A percentile compares a stretch with the other conserved stretches of the same genome.
Conservation (phyloP, 495 filamentous ascomycete species). For the Podospora tetraspora region DNA sequence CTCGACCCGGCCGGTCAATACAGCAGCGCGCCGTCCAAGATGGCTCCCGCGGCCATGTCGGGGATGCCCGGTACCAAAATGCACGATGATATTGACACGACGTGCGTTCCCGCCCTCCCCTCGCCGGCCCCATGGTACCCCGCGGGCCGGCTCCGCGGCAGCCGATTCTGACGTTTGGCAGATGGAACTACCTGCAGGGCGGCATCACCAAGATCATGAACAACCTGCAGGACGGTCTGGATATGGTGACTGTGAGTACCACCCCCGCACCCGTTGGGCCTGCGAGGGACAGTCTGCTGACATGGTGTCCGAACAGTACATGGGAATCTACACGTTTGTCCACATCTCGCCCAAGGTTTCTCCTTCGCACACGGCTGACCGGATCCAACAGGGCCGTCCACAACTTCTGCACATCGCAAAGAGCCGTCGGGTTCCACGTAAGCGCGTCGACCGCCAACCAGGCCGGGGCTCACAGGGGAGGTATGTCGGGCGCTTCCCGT, state of each 20-base stretch:
- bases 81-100: slow-evolving; percentile 77
- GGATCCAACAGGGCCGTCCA: slow-evolving; percentile 68
- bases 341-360: not conserved
- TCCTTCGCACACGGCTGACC: not conserved
- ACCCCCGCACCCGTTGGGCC: not conserved
- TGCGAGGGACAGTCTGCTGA: slow-evolving; percentile 4
- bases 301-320: slow-evolving; percentile 53
- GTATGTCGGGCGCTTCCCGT: slow-evolving; percentile 41
- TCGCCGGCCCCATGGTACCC: not conserved
- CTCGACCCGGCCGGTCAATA: not conserved
- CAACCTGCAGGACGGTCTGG: slow-evolving; percentile 82
- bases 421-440: slow-evolving; percentile 56
- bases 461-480: slow-evolving; percentile 67
- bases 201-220: slow-evolving; percentile 91
- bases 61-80: slow-evolving; percentile 51
- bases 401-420: slow-evolving; percentile 98
- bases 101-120: slow-evolving; percentile 51
- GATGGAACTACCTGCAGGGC: slow-evolving; percentile 82
- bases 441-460: slow-evolving; percentile 26
- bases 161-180: slow-evolving; percentile 33
- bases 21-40: slow-evolving; percentile 12
- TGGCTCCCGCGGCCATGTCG: slow-evolving; percentile 24
- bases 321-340: slow-evolving; percentile 91
- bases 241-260: slow-evolving; percentile 73
- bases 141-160: not conserved